Percentiles rank a stretch among this genome's conserved stretches.
phyloP scores from a whole-genome alignment of 1,284 basidiomycete species.

The Polyporus tsugae region DNA sequence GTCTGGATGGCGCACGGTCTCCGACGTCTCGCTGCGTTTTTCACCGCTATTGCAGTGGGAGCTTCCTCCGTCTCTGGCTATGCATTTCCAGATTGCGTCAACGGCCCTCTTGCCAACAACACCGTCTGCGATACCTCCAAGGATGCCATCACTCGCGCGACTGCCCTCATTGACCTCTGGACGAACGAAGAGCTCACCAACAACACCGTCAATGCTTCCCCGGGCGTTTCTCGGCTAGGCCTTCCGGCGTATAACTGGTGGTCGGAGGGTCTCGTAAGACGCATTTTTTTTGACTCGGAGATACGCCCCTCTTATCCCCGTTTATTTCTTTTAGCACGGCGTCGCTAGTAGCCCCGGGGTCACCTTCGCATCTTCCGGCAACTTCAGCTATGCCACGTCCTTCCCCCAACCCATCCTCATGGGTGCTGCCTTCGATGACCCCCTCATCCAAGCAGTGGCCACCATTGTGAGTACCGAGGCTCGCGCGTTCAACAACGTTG shows the following conservation, averaged over 20 bases:
- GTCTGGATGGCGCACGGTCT: conserved; percentile 30
- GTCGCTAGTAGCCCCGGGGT: conserved; percentile 61
- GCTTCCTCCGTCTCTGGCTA: conserved; percentile 18
- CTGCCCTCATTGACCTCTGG: conserved; percentile 55
- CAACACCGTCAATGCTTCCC: conserved; percentile 57
- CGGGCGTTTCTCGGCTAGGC: conserved; percentile 59
- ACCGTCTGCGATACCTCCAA: conserved; percentile 57
- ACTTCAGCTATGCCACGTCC: conserved; percentile 63
- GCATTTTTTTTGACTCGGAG: background rate
- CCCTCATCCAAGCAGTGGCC: conserved; percentile 56
- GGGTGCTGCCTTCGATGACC: conserved; percentile 54
- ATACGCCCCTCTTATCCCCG: background rate
- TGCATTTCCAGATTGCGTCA: conserved; percentile 48
- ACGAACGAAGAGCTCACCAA: conserved; percentile 58
- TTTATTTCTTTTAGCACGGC: conserved; percentile 48
- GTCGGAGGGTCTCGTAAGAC: conserved; percentile 57
- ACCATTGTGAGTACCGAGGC: conserved; percentile 61
- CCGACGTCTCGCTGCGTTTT: conserved; percentile 23
- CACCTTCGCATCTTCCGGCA: conserved; percentile 53
- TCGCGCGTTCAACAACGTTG: conserved; percentile 64
- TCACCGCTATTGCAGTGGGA: conserved; percentile 22
- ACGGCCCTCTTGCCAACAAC: conserved; percentile 53
- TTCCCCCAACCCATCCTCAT: conserved; percentile 55
- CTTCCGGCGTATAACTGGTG: conserved; percentile 63
- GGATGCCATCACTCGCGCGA: conserved; percentile 56